These are phyloP conservation scores for Rhodamnia rubescens DNA, from an alignment of 345 rosid species.

Conservation along the genomic window DNA sequence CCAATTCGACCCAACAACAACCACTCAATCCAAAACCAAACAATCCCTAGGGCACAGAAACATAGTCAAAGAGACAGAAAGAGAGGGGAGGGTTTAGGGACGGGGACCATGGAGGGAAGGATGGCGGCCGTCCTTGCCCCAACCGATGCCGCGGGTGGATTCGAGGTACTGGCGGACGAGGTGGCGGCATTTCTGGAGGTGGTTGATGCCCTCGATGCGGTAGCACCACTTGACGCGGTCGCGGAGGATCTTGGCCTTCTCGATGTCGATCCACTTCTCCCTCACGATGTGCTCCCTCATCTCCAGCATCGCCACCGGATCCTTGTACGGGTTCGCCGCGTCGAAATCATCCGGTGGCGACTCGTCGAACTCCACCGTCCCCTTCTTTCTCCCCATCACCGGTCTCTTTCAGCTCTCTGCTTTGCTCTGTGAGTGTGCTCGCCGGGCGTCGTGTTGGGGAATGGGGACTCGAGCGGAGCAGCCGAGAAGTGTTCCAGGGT, in stretches of 20 bases:
- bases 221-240: slow-evolving; percentile 93
- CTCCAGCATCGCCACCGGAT: slow-evolving; percentile 96
- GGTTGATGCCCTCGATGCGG: slow-evolving; percentile 95
- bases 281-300: slow-evolving; percentile 94
- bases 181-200: slow-evolving; percentile 94
- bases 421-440: background rate
- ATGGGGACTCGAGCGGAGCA: background rate
- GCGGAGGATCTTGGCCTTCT: slow-evolving; percentile 93
- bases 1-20: background rate
- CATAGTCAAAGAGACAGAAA: background rate
- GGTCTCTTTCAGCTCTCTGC: background rate
- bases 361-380: slow-evolving; percentile 82
- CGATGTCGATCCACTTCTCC: slow-evolving; percentile 98
- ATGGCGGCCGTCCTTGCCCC: slow-evolving; percentile 99
- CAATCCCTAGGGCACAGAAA: background rate
- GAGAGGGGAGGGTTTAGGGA: background rate
- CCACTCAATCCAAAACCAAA: background rate
- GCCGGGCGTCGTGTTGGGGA: background rate
- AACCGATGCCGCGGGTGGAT: slow-evolving; percentile 94
- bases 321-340: slow-evolving; percentile 75
- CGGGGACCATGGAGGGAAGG: slow-evolving; percentile 71
- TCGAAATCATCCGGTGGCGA: slow-evolving; percentile 96
- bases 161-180: slow-evolving; percentile 90
- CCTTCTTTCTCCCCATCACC: slow-evolving; percentile 91
- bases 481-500: background rate